A percentile compares a stretch with the other conserved stretches of the same genome.
Evolutionary conservation across 257 asterid species (phyloP).

Genomic region (Solanum ossicruentum): DNA sequence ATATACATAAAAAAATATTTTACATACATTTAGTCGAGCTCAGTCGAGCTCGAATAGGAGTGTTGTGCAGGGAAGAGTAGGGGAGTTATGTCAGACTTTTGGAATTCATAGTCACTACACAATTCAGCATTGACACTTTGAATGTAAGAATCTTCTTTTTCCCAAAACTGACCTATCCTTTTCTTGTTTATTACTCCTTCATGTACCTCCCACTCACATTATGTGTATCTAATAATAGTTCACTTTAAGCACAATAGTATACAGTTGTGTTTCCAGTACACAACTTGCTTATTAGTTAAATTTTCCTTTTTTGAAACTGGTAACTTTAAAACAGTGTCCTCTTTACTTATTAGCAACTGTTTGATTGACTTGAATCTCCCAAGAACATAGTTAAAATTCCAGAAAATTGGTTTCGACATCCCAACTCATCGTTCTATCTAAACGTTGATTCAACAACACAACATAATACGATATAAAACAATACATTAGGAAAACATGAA

Average conservation of each 20-base stretch:
- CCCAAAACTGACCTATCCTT: neutral
- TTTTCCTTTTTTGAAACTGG: no score
- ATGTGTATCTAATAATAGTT: neutral
- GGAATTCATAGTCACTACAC: neutral
- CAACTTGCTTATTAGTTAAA: no score
- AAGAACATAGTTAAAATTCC: neutral
- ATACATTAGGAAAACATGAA: neutral
- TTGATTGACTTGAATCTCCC: neutral
- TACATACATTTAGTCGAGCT: no score
- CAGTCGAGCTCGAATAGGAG: no score
- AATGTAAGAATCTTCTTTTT: neutral
- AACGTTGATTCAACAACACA: neutral
- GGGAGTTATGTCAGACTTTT: neutral
- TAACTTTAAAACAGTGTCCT: no score
- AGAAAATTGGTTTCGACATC: neutral
- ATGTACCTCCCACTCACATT: neutral
- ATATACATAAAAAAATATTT: no score
- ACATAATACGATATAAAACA: neutral
- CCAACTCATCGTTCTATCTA: neutral
- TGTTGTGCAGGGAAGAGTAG: no score
- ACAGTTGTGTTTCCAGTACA: no score
- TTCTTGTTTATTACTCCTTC: neutral
- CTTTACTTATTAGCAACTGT: neutral
- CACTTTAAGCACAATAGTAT: neutral
- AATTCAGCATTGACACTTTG: neutral